These are phyloP conservation scores for Ceratocystiopsis minuta DNA, from an alignment of 2,329 filamentous ascomycete genomes.

Conservation along the genomic window DNA sequence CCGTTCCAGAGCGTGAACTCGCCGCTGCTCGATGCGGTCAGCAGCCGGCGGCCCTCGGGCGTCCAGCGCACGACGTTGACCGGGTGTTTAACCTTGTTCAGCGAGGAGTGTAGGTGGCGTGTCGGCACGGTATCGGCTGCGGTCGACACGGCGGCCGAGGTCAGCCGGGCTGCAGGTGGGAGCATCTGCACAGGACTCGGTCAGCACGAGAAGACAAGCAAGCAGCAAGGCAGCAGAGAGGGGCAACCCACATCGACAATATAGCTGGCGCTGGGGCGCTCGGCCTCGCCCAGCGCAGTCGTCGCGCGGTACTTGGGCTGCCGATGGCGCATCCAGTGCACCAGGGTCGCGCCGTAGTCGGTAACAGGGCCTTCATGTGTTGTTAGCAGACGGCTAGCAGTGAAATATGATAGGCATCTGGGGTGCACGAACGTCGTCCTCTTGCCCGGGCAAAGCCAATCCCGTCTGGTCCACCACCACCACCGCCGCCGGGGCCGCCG, in stretches of 20 bases:
- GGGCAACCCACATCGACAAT: slow-evolving; percentile 57
- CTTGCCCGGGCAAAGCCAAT: slow-evolving; percentile 6
- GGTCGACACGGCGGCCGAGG: slow-evolving; percentile 28
- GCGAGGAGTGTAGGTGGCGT: slow-evolving; percentile 92
- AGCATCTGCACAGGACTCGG: slow-evolving; percentile 47
- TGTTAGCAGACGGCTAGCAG: too few species aligned
- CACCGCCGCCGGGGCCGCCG: slow-evolving; percentile 5
- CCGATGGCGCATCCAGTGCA: slow-evolving; percentile 79
- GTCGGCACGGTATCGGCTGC: slow-evolving; percentile 78
- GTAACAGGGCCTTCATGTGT: slow-evolving; percentile 56
- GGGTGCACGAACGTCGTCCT: slow-evolving; percentile 9
- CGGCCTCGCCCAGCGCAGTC: slow-evolving; percentile 49
- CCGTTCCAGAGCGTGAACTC: slow-evolving; percentile 99
- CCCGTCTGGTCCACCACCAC: slow-evolving; percentile 5
- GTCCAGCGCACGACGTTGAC: slow-evolving; percentile 97
- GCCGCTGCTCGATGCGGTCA: slow-evolving; percentile 89
- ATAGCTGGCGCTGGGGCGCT: slow-evolving; percentile 76
- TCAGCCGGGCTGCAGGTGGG: slow-evolving; percentile 52
- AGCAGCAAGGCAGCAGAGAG: background rate
- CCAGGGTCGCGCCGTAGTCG: slow-evolving; percentile 78
- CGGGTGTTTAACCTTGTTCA: slow-evolving; percentile 96
- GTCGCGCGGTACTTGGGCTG: slow-evolving; percentile 56
- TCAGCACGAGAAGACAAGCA: background rate
- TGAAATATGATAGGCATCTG: background rate
- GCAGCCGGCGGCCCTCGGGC: slow-evolving; percentile 74